A percentile compares a stretch with the other conserved stretches of the same genome.
phyloP scores from a whole-genome alignment of 108 stramenopile genomes.

The Cyclotella distinguenda region DNA sequence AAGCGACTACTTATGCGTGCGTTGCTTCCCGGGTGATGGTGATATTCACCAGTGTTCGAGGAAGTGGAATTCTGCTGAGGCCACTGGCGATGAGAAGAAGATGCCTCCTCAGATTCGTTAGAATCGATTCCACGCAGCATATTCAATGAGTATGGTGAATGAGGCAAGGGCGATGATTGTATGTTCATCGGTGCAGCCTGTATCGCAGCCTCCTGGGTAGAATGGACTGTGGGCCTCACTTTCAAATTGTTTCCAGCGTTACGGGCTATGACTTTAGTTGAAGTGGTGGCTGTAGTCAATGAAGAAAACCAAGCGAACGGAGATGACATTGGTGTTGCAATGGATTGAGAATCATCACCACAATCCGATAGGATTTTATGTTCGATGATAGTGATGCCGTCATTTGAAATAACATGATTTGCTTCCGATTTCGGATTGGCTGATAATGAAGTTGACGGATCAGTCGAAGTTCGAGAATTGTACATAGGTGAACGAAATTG shows the following conservation, averaged over 20 bases:
- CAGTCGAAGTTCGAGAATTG: not conserved
- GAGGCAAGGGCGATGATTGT: not conserved
- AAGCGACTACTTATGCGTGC: not conserved
- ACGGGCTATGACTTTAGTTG: not conserved
- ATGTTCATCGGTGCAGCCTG: not conserved
- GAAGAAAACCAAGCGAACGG: slow-evolving; percentile 34
- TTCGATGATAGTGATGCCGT: slow-evolving; percentile 18
- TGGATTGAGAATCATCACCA: not conserved
- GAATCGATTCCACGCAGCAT: slow-evolving; percentile 17
- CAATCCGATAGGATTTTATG: not conserved
- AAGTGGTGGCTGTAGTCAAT: slow-evolving; percentile 26
- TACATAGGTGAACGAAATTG: slow-evolving; percentile 22
- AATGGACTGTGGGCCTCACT: not conserved
- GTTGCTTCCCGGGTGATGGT: not conserved
- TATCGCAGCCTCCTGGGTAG: not conserved
- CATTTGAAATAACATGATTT: not conserved
- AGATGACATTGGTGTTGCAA: slow-evolving; percentile 5
- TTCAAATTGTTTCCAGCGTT: not conserved
- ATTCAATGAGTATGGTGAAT: slow-evolving; percentile 7
- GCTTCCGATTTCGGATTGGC: not conserved
- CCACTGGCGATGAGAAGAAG: not conserved
- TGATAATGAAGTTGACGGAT: not conserved
- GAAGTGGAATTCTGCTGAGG: not conserved
- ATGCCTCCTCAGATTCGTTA: slow-evolving; percentile 3
- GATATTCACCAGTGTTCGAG: not conserved